phyloP scores from a whole-genome alignment of 352 stramenopile genomes.

The Phytophthora constricta region DNA sequence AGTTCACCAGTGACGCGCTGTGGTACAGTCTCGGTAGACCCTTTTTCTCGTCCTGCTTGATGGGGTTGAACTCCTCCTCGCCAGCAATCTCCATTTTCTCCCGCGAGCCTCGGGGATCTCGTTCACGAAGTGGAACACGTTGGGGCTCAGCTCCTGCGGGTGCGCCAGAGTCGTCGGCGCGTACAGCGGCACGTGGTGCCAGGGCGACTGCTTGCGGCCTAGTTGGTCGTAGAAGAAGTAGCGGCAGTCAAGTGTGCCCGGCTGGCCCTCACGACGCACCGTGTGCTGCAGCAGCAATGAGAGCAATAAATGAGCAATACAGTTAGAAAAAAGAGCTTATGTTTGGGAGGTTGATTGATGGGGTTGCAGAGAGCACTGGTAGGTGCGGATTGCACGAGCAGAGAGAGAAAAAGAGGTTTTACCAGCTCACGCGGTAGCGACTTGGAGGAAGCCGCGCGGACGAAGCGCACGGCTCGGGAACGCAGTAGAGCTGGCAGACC shows the following conservation, averaged over 20 bases:
- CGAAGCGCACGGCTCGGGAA: slow-evolving; percentile 15
- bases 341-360: not conserved
- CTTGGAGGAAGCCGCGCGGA: slow-evolving; percentile 20
- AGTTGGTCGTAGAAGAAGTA: slow-evolving; percentile 85
- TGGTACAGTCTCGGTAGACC: slow-evolving; percentile 93
- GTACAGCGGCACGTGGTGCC: slow-evolving; percentile 94
- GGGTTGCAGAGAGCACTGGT: not conserved
- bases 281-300: slow-evolving; percentile 52
- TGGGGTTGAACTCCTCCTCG: slow-evolving; percentile 92
- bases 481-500: slow-evolving; percentile 19
- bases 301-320: too few relatives aligned
- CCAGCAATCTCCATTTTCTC: slow-evolving; percentile 96
- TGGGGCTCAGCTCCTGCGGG: slow-evolving; percentile 38
- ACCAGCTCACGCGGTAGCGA: slow-evolving; percentile 12
- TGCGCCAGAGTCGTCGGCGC: slow-evolving; percentile 37
- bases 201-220: slow-evolving; percentile 88
- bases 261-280: slow-evolving; percentile 63
- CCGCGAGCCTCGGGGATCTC: slow-evolving; percentile 92
- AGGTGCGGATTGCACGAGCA: not conserved
- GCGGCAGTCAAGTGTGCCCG: slow-evolving; percentile 74
- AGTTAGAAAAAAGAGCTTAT: slow-evolving; percentile 6
- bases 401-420: not conserved
- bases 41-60: slow-evolving; percentile 99
- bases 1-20: slow-evolving; percentile 94
- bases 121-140: slow-evolving; percentile 93